Evolutionary conservation across 768 basidiomycete species (phyloP).

Genomic region (Termitomyces sp.): DNA sequence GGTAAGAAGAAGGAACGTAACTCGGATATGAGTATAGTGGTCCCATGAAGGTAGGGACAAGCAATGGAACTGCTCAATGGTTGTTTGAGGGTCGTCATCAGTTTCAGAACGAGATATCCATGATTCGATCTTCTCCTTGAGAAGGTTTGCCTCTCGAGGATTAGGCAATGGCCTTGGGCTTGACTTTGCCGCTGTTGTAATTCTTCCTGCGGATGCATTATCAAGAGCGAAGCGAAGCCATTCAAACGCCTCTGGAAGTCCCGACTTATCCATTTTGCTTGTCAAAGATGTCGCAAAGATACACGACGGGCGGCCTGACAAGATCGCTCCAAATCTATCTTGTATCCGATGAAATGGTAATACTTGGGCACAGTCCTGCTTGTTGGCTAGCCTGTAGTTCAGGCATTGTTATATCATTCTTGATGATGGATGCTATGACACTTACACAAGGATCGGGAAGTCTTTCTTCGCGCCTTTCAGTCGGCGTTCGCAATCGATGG

Average conservation of each 20-base stretch:
- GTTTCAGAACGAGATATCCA: constrained; percentile 31
- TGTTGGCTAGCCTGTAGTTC: constrained; percentile 47
- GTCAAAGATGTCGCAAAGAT: constrained; percentile 23
- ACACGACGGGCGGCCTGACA: constrained; percentile 25
- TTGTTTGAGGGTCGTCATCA: constrained; percentile 24
- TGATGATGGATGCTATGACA: constrained; percentile 27
- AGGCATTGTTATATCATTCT: background rate
- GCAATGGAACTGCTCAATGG: constrained; percentile 29
- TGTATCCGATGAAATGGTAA: constrained; percentile 45
- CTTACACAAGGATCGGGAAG: constrained; percentile 21
- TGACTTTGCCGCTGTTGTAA: background rate
- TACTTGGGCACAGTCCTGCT: constrained; percentile 52
- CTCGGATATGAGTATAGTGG: constrained; percentile 42
- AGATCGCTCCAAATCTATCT: constrained; percentile 20
- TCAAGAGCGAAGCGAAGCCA: constrained; percentile 32
- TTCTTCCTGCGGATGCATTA: constrained; percentile 14
- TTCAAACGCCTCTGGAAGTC: constrained; percentile 33
- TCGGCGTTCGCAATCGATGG: constrained; percentile 7
- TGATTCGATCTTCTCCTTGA: constrained; percentile 28
- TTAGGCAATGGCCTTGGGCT: constrained; percentile 5
- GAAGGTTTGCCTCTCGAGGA: constrained; percentile 17
- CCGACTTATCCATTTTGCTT: constrained; percentile 16
- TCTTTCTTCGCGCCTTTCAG: background rate
- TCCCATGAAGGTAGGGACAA: constrained; percentile 38
- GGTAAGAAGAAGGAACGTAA: constrained; percentile 36